Evolutionary conservation across 179 eudicot genomes (phyloP).

Genomic region (Beta lomatogona): DNA sequence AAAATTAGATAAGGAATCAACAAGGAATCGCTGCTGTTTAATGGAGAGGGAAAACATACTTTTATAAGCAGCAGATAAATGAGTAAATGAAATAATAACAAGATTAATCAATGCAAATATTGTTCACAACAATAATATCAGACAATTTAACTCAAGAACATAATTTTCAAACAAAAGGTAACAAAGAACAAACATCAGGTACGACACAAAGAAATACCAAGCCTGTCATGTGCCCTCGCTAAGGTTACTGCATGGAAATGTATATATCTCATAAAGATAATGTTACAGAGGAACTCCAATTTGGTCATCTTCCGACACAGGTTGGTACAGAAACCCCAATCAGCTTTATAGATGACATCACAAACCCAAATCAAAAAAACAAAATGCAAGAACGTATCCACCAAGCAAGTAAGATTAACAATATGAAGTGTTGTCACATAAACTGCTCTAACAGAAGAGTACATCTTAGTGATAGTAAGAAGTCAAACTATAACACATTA

Average conservation of each 20-base stretch:
- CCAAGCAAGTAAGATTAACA: too few relatives aligned
- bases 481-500: too few relatives aligned
- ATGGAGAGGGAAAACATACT: too few relatives aligned
- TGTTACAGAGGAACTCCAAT: conserved; percentile 21
- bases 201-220: background rate
- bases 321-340: conserved; percentile 25
- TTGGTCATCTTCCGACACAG: conserved; percentile 46
- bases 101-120: too few relatives aligned
- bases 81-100: too few relatives aligned
- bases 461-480: too few relatives aligned
- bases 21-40: background rate
- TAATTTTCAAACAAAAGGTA: background rate
- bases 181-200: background rate
- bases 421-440: too few relatives aligned
- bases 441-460: too few relatives aligned
- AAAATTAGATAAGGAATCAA: background rate
- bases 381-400: background rate
- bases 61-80: too few relatives aligned
- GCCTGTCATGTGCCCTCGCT: conserved; percentile 24
- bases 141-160: too few relatives aligned
- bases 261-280: conserved; percentile 29
- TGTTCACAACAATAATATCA: too few relatives aligned
- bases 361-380: background rate
- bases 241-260: conserved; percentile 28
- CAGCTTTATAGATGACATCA: conserved; percentile 52